Evolutionary conservation across 176 grass and related monocot genomes (phyloP).

Genomic region (Oryza longistaminata): DNA sequence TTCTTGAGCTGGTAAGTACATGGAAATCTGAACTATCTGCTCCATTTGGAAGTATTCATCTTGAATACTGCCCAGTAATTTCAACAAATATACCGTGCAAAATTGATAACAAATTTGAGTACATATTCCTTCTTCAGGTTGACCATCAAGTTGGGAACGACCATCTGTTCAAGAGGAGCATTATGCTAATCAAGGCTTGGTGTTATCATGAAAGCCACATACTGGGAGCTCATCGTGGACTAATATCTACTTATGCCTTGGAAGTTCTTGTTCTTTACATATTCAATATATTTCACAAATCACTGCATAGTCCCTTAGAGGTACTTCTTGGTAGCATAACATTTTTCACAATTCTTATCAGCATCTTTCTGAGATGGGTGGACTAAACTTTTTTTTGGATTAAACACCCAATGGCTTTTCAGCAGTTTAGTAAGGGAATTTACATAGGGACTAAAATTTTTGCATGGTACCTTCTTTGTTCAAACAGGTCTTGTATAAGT

Average conservation of each 20-base stretch:
- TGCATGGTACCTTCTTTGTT: conserved; percentile 24
- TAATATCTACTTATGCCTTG: conserved; percentile 87
- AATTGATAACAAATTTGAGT: not conserved
- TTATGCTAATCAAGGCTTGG: conserved; percentile 92
- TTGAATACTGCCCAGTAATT: not conserved
- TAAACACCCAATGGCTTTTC: not conserved
- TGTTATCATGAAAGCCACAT: conserved; percentile 83
- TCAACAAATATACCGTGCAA: not conserved
- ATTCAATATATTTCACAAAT: conserved; percentile 72
- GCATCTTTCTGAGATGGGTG: not conserved
- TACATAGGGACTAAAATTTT: not conserved
- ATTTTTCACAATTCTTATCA: not conserved
- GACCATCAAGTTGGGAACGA: conserved; percentile 57
- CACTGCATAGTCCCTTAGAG: conserved; percentile 58
- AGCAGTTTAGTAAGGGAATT: not conserved
- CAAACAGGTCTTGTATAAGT: conserved; percentile 70
- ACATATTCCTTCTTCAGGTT: conserved; percentile 41
- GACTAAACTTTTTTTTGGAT: not conserved
- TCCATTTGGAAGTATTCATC: not conserved
- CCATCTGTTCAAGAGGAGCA: conserved; percentile 90
- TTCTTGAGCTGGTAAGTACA: conserved; percentile 73
- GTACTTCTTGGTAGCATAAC: conserved; percentile 40
- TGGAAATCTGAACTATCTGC: not conserved
- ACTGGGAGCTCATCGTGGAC: conserved; percentile 60
- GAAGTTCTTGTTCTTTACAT: conserved; percentile 74